Base-by-base conservation (phyloP, 2,329 filamentous ascomycete genomes). In the Fusarium palustre region DNA sequence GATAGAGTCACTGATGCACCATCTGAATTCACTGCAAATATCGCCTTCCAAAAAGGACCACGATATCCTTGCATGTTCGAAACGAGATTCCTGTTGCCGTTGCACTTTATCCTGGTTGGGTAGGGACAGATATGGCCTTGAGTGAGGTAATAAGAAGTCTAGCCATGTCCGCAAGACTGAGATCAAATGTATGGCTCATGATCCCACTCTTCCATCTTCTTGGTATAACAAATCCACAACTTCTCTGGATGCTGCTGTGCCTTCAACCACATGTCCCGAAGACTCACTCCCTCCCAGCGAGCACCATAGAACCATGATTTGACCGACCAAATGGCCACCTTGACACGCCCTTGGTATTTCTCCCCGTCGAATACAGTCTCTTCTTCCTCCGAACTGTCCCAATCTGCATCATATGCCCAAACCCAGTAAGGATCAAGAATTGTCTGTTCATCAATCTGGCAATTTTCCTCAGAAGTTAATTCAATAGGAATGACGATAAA, bases 241-340 rank as follows among this genome's bases (percentile, higher is more conserved):
- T 34, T 59, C 3, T 47, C 53, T 5, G 34, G 34, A 11, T 39
- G 24, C 16, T 34, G 22, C 15, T 48, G 53, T 16, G 20, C 20
- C 24, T 43, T 22, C 3, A 38, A 36, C 43, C 55, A 60, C 36
- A 43, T 43, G 8, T 59, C 30, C 30, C 24, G 20, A 43, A 52
- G 55, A 49, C 61, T 65, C 1, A 71, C 45, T 0, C 55, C 68
- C 10, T 72, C 68, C 50, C 38, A 64, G 20, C 71, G 64, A 50
- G 70, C 70, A 7, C 24, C 62, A 7, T 73, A 73, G 55, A 73
- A 72, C 70, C 70, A 72, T 4, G 71, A 59, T n/a, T 53, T 42
- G 0, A 73, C 0, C 1, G 55, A 68, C 30, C 24, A 55, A 1
- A 20, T n/a, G 0, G 68, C 45, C 25, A 73, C 70, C 34, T 55